These are phyloP conservation scores for Camelina sativa DNA, from an alignment of 345 rosid species.

Conservation along the genomic window DNA sequence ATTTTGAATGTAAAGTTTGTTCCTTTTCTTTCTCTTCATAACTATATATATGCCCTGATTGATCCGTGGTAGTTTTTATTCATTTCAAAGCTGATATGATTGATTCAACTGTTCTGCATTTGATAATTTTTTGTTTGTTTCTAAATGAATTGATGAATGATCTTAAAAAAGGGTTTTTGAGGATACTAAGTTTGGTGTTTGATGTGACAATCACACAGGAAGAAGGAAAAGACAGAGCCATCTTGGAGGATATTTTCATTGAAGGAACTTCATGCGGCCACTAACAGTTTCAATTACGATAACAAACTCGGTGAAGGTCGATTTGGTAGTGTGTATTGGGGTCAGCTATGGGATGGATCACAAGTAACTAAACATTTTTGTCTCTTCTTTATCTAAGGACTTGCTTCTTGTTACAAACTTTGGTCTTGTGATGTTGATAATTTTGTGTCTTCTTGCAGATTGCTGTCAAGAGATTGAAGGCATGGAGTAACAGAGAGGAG, in stretches of 20 bases:
- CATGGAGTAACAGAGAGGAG: conserved; percentile 95
- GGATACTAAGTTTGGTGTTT: conserved; percentile 32
- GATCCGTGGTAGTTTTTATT: background rate
- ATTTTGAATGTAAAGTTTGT: background rate
- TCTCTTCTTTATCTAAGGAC: conserved; percentile 17
- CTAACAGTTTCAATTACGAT: conserved; percentile 95
- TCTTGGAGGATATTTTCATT: conserved; percentile 86
- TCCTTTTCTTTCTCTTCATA: background rate
- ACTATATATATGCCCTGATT: background rate
- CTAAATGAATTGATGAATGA: conserved; percentile 16
- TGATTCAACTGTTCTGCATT: conserved; percentile 22
- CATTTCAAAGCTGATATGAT: background rate
- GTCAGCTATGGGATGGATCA: conserved; percentile 99
- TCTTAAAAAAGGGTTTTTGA: background rate
- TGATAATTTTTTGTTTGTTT: background rate
- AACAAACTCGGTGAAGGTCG: conserved; percentile 99
- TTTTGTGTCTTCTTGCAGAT: conserved; percentile 52
- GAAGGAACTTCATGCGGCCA: conserved; percentile 91
- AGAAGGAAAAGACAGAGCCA: conserved; percentile 66
- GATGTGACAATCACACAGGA: conserved; percentile 47
- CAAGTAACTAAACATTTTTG: conserved; percentile 57
- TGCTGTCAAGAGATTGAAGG: conserved; percentile 98
- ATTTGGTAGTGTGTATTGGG: conserved; percentile 99
- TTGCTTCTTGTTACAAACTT: background rate
- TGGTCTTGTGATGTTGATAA: background rate